phyloP scores from a whole-genome alignment of 2,329 filamentous ascomycete species.

The Fusarium xyrophilum region DNA sequence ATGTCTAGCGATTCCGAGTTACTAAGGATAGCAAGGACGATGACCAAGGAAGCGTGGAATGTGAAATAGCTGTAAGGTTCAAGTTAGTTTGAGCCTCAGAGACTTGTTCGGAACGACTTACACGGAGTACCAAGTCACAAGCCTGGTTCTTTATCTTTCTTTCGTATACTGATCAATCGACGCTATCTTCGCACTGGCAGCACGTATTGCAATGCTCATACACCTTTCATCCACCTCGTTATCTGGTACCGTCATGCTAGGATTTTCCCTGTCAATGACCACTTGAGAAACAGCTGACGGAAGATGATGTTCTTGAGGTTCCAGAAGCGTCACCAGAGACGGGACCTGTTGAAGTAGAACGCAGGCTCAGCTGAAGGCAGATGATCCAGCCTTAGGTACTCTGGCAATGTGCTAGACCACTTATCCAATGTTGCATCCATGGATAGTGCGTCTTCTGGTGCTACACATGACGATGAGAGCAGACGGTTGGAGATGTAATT shows the following conservation, averaged over 20 bases:
- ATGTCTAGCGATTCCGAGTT: neutral
- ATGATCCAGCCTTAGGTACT: neutral
- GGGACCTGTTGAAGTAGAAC: neutral
- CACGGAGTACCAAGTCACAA: neutral
- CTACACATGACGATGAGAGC: neutral
- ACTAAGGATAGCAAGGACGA: neutral
- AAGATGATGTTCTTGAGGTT: neutral
- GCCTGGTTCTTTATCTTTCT: neutral
- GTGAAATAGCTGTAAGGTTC: neutral
- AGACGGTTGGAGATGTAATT: neutral
- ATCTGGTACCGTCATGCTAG: fast-evolving
- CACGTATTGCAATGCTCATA: neutral
- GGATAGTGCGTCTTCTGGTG: neutral
- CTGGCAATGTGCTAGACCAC: neutral
- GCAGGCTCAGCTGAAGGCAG: neutral
- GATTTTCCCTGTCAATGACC: neutral
- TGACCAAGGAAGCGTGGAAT: neutral
- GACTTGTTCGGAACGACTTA: neutral
- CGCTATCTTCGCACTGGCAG: neutral
- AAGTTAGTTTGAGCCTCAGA: no score
- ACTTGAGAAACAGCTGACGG: neutral
- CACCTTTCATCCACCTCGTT: neutral
- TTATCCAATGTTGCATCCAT: neutral
- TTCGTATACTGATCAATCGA: neutral
- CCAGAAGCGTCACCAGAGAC: neutral